Evolutionary conservation across 108 stramenopile species (phyloP).

Genomic region (Cyclostephanos invisitatus): DNA sequence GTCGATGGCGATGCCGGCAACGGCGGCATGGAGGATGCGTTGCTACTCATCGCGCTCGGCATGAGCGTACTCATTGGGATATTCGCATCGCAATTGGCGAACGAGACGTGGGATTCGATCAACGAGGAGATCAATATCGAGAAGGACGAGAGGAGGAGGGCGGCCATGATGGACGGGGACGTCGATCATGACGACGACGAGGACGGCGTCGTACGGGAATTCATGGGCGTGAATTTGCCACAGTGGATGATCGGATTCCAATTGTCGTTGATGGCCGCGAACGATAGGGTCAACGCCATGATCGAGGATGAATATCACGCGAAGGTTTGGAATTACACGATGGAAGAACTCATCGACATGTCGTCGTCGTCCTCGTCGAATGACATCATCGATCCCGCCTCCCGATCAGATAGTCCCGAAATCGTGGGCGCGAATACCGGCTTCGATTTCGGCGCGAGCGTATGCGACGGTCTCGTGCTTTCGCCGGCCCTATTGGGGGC

Average conservation of each 20-base stretch:
- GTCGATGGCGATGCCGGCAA: conserved; percentile 66
- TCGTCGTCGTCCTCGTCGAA: too few species aligned
- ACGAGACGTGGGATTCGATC: conserved; percentile 86
- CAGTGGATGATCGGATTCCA: conserved; percentile 74
- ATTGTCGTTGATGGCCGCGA: conserved; percentile 57
- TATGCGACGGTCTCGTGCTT: conserved; percentile 71
- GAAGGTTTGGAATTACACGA: conserved; percentile 76
- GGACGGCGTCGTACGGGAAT: conserved; percentile 58
- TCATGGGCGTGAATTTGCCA: conserved; percentile 66
- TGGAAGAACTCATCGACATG: conserved; percentile 36
- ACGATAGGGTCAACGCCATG: conserved; percentile 56
- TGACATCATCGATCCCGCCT: conserved; percentile 56
- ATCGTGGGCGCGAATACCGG: conserved; percentile 54
- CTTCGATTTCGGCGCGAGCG: conserved; percentile 57
- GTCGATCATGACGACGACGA: conserved; percentile 43
- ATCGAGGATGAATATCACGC: conserved; percentile 68
- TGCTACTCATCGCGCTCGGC: conserved; percentile 70
- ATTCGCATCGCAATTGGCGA: conserved; percentile 80
- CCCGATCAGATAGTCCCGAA: conserved; percentile 59
- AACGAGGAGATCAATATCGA: conserved; percentile 70
- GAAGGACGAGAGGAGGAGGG: conserved; percentile 49
- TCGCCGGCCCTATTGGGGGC: conserved; percentile 57
- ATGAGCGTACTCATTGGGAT: conserved; percentile 85
- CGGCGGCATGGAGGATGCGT: conserved; percentile 61
- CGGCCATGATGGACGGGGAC: conserved; percentile 30